Evolutionary conservation across 768 basidiomycete genomes (phyloP).

Genomic region (Suillus luteus): DNA sequence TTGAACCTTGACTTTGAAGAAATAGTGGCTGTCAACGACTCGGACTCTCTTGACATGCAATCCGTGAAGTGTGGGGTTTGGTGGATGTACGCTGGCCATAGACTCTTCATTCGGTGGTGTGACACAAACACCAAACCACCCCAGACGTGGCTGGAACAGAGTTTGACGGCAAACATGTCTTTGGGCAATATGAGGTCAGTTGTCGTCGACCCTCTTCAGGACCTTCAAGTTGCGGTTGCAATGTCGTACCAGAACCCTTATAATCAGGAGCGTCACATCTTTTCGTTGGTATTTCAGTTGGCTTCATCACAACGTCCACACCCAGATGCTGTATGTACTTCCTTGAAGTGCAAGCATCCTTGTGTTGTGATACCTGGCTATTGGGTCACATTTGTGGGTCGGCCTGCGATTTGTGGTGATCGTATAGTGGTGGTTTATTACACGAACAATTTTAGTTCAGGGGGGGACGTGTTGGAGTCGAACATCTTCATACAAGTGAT

Average conservation of each 20-base stretch:
- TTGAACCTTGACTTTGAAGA: background rate
- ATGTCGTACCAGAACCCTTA: rapidly evolving
- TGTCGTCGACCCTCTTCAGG: background rate
- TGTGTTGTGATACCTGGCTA: background rate
- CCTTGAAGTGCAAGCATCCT: background rate
- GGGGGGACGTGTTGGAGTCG: background rate
- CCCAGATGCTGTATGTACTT: background rate
- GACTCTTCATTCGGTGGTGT: background rate
- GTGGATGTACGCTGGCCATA: background rate
- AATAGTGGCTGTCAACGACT: background rate
- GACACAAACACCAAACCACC: background rate
- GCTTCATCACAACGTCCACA: background rate
- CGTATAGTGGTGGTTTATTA: background rate
- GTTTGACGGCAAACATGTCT: background rate
- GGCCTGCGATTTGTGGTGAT: conserved; percentile 2
- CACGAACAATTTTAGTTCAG: rapidly evolving
- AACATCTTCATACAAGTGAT: conserved; percentile 2
- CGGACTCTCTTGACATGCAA: background rate
- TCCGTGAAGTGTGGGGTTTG: conserved; percentile 5
- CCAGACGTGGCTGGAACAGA: background rate
- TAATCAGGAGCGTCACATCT: background rate
- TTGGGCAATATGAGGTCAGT: background rate
- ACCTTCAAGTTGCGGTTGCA: background rate
- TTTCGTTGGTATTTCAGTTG: background rate
- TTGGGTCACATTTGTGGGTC: too few relatives aligned